These are phyloP conservation scores for Neckera pumila DNA, from an alignment of 225 moss, liverwort and hornwort species.

Conservation along the genomic window DNA sequence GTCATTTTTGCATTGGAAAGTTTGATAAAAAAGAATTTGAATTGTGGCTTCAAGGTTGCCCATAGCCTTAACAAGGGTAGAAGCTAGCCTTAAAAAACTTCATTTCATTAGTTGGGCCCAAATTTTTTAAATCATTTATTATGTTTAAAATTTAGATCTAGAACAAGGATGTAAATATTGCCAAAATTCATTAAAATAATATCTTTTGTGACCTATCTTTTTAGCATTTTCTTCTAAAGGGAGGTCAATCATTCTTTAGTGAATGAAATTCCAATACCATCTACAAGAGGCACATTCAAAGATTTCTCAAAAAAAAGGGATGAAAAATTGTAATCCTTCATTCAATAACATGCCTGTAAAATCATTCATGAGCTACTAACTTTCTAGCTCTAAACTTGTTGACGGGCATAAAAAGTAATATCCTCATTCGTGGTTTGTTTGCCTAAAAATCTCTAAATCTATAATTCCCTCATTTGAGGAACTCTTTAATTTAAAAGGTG, in stretches of 20 bases:
- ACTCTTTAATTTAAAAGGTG: rapidly evolving
- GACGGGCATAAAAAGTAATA: rapidly evolving
- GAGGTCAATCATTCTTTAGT: neutral
- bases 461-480: neutral
- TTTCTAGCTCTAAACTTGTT: neutral
- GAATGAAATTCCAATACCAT: neutral
- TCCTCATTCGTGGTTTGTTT: neutral
- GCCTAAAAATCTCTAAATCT: neutral
- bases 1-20: too few species aligned
- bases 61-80: too few species aligned
- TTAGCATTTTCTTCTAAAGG: neutral
- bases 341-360: neutral
- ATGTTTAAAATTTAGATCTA: neutral
- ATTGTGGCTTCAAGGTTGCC: too few species aligned
- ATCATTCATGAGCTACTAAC: neutral
- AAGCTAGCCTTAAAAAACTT: neutral
- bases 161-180: rapidly evolving
- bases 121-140: too few species aligned
- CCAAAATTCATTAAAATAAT: neutral
- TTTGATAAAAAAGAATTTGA: neutral
- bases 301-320: neutral
- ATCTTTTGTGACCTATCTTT: neutral
- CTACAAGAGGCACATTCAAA: neutral
- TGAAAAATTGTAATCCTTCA: neutral
- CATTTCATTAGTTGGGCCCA: neutral